Conservation (phyloP, 2,329 filamentous ascomycete species). For the Pestalotiopsis sp. region DNA sequence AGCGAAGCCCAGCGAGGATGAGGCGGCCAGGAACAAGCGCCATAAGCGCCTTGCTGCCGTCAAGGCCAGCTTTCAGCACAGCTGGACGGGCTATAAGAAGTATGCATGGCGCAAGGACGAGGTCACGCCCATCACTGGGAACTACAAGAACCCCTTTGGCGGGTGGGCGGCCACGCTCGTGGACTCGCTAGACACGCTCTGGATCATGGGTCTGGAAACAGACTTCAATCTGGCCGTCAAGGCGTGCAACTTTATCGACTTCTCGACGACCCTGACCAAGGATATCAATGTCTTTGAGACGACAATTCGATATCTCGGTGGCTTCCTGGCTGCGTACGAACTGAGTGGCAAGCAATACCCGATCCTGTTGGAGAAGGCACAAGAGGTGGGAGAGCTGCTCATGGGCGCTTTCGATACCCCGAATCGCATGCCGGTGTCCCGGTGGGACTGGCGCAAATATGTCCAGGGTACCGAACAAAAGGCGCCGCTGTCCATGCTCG, state of each 20-base stretch:
- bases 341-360: slow-evolving; percentile 56
- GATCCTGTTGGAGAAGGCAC: slow-evolving; percentile 61
- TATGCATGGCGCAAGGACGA: slow-evolving; percentile 66
- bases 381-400: slow-evolving; percentile 64
- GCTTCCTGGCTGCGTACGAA: slow-evolving; percentile 70
- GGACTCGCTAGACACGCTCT: slow-evolving; percentile 70
- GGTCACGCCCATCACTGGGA: slow-evolving; percentile 28
- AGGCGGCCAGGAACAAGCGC: slow-evolving; percentile 33
- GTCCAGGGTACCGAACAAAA: slow-evolving; percentile 44
- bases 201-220: slow-evolving; percentile 68
- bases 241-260: slow-evolving; percentile 61
- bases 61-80: slow-evolving; percentile 52
- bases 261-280: slow-evolving; percentile 49
- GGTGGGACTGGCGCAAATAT: slow-evolving; percentile 61
- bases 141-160: slow-evolving; percentile 28
- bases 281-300: slow-evolving; percentile 71
- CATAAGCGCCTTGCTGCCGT: slow-evolving; percentile 45
- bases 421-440: slow-evolving; percentile 64
- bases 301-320: slow-evolving; percentile 71
- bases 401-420: slow-evolving; percentile 70
- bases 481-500: slow-evolving; percentile 37
- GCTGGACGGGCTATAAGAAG: slow-evolving; percentile 62
- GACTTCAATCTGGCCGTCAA: slow-evolving; percentile 67
- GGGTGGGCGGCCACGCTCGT: slow-evolving; percentile 59
- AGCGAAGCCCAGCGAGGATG: slow-evolving; percentile 48